These are phyloP conservation scores for Rhodotorula glutinis DNA, from an alignment of 1,284 basidiomycete genomes.

Conservation along the genomic window DNA sequence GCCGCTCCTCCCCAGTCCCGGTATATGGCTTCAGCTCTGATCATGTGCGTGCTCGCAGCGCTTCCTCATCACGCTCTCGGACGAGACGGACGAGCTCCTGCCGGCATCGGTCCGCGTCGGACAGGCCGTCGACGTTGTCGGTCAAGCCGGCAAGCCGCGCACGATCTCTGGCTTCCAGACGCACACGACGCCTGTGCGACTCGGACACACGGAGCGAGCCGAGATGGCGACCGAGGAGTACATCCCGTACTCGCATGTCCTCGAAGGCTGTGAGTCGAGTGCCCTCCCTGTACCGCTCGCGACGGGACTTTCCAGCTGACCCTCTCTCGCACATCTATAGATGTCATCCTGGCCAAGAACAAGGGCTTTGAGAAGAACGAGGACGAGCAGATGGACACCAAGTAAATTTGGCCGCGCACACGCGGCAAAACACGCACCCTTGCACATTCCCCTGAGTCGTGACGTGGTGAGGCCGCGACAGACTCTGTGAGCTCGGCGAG, in stretches of 20 bases:
- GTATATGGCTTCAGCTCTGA: too few relatives aligned
- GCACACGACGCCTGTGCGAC: constrained; percentile 88
- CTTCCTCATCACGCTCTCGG: constrained; percentile 95
- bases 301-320: not conserved
- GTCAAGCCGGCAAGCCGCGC: constrained; percentile 84
- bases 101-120: constrained; percentile 94
- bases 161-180: constrained; percentile 96
- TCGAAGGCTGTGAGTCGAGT: constrained; percentile 63
- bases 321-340: constrained; percentile 30
- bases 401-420: constrained; percentile 6
- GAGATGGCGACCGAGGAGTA: constrained; percentile 97
- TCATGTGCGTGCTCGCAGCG: constrained; percentile 49
- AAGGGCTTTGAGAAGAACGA: constrained; percentile 49
- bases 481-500: too few relatives aligned
- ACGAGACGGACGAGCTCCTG: constrained; percentile 70
- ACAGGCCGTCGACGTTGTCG: constrained; percentile 81
- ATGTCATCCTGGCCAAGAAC: constrained; percentile 50
- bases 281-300: not conserved
- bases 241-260: constrained; percentile 80
- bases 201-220: constrained; percentile 88
- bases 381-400: constrained; percentile 27
- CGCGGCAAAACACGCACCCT: not conserved
- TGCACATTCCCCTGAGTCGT: not conserved
- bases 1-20: too few relatives aligned
- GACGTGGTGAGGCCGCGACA: too few relatives aligned